Conservation (phyloP, 129 eudicot species). For the Heracleum sosnowskyi region DNA sequence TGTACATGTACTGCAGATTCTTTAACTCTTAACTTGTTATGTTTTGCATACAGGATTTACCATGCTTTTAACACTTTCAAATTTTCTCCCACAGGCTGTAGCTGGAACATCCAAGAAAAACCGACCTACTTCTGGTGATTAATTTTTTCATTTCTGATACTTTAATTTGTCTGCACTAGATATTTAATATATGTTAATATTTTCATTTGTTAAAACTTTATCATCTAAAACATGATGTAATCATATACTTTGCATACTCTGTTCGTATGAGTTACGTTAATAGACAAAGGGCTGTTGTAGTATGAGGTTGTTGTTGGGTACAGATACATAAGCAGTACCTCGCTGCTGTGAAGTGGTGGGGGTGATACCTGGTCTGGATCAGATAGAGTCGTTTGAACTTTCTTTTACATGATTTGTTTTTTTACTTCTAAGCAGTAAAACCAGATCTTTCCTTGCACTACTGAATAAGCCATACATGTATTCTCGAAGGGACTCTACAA, state of each 20-base stretch:
- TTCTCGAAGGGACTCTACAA: not conserved
- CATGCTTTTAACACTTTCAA: constrained; percentile 5
- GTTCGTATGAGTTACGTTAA: not conserved
- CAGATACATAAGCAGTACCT: not conserved
- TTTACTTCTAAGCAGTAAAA: not conserved
- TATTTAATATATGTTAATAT: not conserved
- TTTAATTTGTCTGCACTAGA: not conserved
- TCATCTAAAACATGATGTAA: not conserved
- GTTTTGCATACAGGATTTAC: not conserved
- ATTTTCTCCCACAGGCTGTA: constrained; percentile 39
- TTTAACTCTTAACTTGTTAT: not conserved
- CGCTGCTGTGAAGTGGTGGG: not conserved
- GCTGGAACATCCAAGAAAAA: constrained; percentile 59
- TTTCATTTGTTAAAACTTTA: not conserved
- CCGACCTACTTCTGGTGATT: constrained; percentile 69
- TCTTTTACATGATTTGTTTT: not conserved
- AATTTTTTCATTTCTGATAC: not conserved
- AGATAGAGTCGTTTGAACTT: not conserved
- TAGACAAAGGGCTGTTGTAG: not conserved
- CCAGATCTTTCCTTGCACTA: not conserved
- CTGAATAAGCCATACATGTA: not conserved
- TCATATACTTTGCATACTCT: not conserved
- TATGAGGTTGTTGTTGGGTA: not conserved
- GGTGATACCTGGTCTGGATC: not conserved
- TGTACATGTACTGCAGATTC: not conserved